These are phyloP conservation scores for Oehlia diaphana DNA, from an alignment of 192 early-diverging fungal genomes.

Conservation along the genomic window DNA sequence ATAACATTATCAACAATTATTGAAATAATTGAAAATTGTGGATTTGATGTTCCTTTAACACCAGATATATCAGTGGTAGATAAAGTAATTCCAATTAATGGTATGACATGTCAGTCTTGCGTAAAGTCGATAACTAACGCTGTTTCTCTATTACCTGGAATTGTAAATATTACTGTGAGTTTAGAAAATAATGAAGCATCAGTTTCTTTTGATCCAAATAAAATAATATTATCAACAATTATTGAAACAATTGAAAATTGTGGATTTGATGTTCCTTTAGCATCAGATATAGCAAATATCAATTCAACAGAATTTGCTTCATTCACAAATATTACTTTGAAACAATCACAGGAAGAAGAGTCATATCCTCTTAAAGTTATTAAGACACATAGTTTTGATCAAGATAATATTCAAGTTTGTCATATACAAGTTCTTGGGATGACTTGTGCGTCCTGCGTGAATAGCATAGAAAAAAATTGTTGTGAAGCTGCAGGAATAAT, in stretches of 20 bases:
- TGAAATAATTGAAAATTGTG: conserved; percentile 63
- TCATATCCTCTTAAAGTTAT: conserved; percentile 12
- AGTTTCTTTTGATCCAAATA: conserved; percentile 24
- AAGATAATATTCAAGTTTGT: conserved; percentile 26
- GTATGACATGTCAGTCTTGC: conserved; percentile 22
- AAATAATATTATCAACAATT: conserved; percentile 25
- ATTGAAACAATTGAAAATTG: conserved; percentile 60
- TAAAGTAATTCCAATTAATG: not conserved
- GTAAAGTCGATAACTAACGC: conserved; percentile 22
- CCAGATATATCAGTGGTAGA: not conserved
- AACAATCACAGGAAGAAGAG: not conserved
- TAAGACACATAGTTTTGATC: conserved; percentile 4
- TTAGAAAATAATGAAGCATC: conserved; percentile 39
- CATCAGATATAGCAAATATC: conserved; percentile 3
- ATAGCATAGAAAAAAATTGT: conserved; percentile 76
- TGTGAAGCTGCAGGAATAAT: conserved; percentile 58
- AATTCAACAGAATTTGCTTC: conserved; percentile 7
- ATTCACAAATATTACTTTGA: not conserved
- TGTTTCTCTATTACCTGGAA: not conserved
- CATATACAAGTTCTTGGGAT: conserved; percentile 84
- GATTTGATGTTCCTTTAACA: conserved; percentile 60
- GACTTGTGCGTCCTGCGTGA: conserved; percentile 96
- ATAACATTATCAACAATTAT: conserved; percentile 31
- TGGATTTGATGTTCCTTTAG: conserved; percentile 62
- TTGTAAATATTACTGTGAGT: conserved; percentile 25